phyloP scores from a whole-genome alignment of 257 asterid species.

The Solanum virginianum region DNA sequence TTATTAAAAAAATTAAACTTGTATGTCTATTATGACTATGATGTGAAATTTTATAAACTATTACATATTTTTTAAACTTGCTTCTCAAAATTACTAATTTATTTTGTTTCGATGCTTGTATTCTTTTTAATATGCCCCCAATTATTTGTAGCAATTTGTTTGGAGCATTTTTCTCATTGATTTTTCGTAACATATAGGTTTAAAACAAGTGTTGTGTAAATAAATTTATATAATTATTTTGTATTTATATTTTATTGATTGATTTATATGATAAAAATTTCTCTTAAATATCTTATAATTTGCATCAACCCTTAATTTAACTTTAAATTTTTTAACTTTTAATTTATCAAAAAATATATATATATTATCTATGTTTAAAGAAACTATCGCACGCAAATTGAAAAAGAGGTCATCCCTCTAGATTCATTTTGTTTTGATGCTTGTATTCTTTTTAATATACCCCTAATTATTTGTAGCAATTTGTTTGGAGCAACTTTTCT shows the following conservation, averaged over 20 bases:
- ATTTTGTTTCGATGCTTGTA: background rate
- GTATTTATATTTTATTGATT: background rate
- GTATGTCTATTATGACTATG: background rate
- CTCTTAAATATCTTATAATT: background rate
- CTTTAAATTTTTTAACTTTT: no score
- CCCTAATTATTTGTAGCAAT: no score
- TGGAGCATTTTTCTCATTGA: background rate
- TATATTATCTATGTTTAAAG: background rate
- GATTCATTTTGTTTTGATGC: no score
- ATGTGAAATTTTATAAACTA: no score
- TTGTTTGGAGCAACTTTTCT: background rate
- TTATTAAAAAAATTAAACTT: background rate
- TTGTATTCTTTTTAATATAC: no score
- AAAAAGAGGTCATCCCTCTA: background rate
- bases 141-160: background rate
- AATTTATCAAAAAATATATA: no score
- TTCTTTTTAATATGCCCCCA: background rate
- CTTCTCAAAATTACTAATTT: background rate
- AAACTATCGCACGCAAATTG: background rate
- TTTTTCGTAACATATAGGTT: background rate
- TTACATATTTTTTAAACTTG: background rate
- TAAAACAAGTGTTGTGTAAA: background rate
- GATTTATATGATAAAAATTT: background rate
- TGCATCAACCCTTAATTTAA: background rate
- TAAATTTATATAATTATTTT: background rate